Conservation (phyloP, 768 basidiomycete species). For the Amyloporia xantha region DNA sequence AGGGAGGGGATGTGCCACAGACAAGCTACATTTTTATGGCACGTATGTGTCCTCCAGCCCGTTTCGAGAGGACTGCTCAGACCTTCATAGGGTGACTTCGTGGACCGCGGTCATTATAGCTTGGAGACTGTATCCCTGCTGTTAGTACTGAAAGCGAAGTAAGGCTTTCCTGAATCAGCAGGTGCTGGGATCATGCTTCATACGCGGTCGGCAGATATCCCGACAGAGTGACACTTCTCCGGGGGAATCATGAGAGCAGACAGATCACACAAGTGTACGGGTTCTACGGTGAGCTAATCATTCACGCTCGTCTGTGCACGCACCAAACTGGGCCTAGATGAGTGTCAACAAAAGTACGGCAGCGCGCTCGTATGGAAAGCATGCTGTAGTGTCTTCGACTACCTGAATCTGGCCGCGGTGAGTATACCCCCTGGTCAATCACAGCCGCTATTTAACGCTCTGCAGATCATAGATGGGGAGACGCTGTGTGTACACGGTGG, state of each 20-base stretch:
- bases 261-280: slow-evolving; percentile 99
- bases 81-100: slow-evolving; percentile 80
- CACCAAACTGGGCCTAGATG: too few species aligned
- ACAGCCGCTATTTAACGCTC: neutral
- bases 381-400: slow-evolving; percentile 95
- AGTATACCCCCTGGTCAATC: slow-evolving; percentile 19
- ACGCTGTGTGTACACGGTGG: slow-evolving; percentile 95
- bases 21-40: slow-evolving; percentile 96
- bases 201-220: slow-evolving; percentile 57
- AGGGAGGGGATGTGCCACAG: slow-evolving; percentile 80
- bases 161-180: slow-evolving; percentile 11
- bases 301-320: neutral
- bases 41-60: slow-evolving; percentile 39
- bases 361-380: slow-evolving; percentile 95
- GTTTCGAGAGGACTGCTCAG: slow-evolving; percentile 13
- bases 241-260: slow-evolving; percentile 94
- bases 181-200: neutral
- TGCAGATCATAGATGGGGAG: slow-evolving; percentile 87
- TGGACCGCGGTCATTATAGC: slow-evolving; percentile 94
- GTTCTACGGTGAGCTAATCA: slow-evolving; percentile 85
- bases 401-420: slow-evolving; percentile 90
- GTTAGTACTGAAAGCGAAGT: slow-evolving; percentile 86
- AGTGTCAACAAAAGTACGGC: slow-evolving; percentile 98
- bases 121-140: slow-evolving; percentile 90
- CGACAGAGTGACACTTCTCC: slow-evolving; percentile 82